phyloP scores from a whole-genome alignment of 2,329 filamentous ascomycete species.

The Penicillium brasilianum region DNA sequence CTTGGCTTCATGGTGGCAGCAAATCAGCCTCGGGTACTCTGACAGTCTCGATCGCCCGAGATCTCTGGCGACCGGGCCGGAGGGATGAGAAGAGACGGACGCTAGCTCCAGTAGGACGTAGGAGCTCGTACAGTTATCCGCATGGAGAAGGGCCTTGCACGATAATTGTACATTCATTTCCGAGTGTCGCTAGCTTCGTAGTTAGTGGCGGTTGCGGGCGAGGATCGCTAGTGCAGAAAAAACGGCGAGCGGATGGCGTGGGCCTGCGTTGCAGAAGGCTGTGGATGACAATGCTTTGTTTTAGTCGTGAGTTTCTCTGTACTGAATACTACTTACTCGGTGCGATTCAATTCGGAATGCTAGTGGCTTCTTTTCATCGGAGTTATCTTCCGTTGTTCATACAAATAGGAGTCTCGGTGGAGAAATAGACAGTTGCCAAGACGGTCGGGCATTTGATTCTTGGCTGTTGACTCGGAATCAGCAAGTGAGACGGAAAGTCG shows the following conservation, averaged over 20 bases:
- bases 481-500: slow-evolving; percentile 1
- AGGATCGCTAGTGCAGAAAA: slow-evolving; percentile 26
- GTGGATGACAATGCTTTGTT: slow-evolving; percentile 1
- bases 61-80: slow-evolving; percentile 10
- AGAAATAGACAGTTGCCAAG: neutral
- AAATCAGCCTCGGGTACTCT: slow-evolving; percentile 12
- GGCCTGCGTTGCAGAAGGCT: slow-evolving; percentile 9
- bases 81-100: neutral
- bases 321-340: no score
- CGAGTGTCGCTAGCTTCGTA: neutral
- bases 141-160: slow-evolving; percentile 1
- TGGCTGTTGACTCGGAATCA: neutral
- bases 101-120: neutral
- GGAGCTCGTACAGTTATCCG: neutral
- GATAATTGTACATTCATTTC: slow-evolving; percentile 5
- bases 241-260: slow-evolving; percentile 20
- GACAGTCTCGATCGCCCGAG: slow-evolving; percentile 17
- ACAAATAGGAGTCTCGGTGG: neutral
- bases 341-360: neutral
- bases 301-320: no score
- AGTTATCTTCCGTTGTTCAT: neutral
- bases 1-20: slow-evolving; percentile 9
- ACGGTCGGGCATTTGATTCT: neutral
- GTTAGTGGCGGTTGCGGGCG: neutral
- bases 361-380: neutral